Percentiles rank a stretch among this genome's conserved stretches.
These are phyloP conservation scores for Helichrysum umbraculigerum DNA, from an alignment of 129 eudicot genomes.

Conservation along the genomic window DNA sequence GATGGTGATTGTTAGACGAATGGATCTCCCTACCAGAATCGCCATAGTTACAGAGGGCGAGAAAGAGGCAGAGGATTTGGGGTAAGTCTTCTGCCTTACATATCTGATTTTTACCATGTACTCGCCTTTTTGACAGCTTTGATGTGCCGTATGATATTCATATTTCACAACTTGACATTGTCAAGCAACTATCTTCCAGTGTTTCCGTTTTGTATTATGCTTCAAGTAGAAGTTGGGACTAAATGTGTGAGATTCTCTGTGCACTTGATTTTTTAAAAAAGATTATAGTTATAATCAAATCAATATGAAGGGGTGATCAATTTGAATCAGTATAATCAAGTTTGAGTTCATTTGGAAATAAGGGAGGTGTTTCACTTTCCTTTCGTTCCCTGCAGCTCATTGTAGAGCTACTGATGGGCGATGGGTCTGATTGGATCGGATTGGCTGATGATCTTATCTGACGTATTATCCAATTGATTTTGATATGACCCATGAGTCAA, in stretches of 20 bases:
- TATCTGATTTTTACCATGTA: neutral
- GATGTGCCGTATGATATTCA: neutral
- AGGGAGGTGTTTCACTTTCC: neutral
- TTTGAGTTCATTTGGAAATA: neutral
- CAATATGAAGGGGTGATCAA: neutral
- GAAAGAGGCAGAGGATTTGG: constrained; percentile 92
- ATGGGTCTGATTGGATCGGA: neutral
- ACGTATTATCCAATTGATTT: neutral
- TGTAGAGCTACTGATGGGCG: neutral
- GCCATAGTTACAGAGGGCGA: constrained; percentile 70
- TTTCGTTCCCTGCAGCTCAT: neutral
- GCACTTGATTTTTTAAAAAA: too few species aligned
- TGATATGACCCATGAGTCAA: neutral
- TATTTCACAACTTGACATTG: neutral
- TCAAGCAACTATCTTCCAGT: neutral
- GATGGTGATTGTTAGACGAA: constrained; percentile 42
- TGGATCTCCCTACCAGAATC: constrained; percentile 61
- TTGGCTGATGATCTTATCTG: neutral
- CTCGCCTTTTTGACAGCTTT: neutral
- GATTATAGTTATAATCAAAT: too few species aligned
- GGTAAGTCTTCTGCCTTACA: constrained; percentile 40
- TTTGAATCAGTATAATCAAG: neutral
- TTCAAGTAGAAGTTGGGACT: neutral
- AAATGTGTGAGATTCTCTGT: too few species aligned
- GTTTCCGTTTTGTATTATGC: neutral